These are phyloP conservation scores for Collybiopsis luxurians DNA, from an alignment of 768 basidiomycete genomes.

Conservation along the genomic window DNA sequence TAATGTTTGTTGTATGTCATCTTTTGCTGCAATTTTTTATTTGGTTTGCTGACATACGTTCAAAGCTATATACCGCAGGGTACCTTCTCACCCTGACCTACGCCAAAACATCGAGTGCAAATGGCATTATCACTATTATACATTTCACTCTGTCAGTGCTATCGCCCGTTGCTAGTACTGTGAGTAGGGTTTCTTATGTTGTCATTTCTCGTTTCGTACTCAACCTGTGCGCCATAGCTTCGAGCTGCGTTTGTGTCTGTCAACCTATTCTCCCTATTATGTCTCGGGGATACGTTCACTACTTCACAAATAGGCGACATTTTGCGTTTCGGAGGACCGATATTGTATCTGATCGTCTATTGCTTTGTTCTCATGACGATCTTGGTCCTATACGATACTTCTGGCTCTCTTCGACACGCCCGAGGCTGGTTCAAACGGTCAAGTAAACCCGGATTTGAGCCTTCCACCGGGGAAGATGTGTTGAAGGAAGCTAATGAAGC, in stretches of 20 bases:
- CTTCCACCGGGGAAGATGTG: constrained; percentile 45
- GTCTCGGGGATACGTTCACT: constrained; percentile 52
- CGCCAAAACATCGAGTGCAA: constrained; percentile 56
- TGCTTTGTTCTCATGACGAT: constrained; percentile 55
- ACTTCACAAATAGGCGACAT: constrained; percentile 50
- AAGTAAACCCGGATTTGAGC: constrained; percentile 10
- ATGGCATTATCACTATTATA: constrained; percentile 54
- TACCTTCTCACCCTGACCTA: constrained; percentile 76
- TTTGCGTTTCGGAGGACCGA: constrained; percentile 68
- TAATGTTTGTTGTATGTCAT: constrained; percentile 64
- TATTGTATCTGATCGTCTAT: constrained; percentile 66
- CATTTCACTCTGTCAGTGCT: constrained; percentile 69
- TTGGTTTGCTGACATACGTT: not conserved
- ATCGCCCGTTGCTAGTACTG: constrained; percentile 68
- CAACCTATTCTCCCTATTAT: constrained; percentile 74
- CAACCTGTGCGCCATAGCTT: constrained; percentile 33
- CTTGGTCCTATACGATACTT: constrained; percentile 65
- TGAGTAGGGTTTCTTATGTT: constrained; percentile 44
- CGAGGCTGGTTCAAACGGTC: not conserved
- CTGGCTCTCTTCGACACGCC: constrained; percentile 47
- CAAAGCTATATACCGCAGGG: constrained; percentile 59
- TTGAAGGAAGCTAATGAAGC: constrained; percentile 49
- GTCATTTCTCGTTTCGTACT: not conserved
- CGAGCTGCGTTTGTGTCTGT: constrained; percentile 73
- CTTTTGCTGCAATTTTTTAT: not conserved